Conservation (phyloP, 2,329 filamentous ascomycete species). For the Berkeleyomyces rouxiae region DNA sequence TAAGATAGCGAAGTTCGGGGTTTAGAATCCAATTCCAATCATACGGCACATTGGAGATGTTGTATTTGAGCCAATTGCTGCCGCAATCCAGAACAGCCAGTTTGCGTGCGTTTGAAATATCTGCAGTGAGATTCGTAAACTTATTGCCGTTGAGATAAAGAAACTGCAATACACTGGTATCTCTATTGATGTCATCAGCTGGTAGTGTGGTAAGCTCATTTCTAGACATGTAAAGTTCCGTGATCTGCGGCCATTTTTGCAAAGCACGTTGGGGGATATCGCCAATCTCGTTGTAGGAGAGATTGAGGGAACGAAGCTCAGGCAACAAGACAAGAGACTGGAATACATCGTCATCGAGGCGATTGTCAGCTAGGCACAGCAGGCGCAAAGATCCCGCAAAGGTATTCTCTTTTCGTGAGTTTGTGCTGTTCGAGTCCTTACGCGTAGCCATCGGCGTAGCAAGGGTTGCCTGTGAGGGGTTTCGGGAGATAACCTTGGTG, state of each 20-base stretch:
- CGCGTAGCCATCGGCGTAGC: conserved; percentile 36
- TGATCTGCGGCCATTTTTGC: conserved; percentile 74
- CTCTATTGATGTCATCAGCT: conserved; percentile 49
- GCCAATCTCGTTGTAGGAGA: conserved; percentile 80
- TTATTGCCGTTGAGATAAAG: conserved; percentile 96
- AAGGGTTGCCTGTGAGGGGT: conserved; percentile 30
- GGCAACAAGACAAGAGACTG: conserved; percentile 70
- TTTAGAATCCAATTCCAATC: conserved; percentile 99
- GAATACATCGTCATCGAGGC: conserved; percentile 86
- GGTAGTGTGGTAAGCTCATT: conserved; percentile 86
- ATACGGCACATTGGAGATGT: conserved; percentile 96
- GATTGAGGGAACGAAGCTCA: conserved; percentile 74
- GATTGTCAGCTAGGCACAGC: conserved; percentile 81
- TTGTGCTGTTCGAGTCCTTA: conserved; percentile 72
- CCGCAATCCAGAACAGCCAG: conserved; percentile 85
- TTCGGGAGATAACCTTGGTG: conserved; percentile 62
- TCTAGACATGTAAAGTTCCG: conserved; percentile 85
- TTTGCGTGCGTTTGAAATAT: conserved; percentile 86
- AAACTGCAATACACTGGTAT: conserved; percentile 56
- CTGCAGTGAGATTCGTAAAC: conserved; percentile 89
- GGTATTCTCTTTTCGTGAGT: conserved; percentile 62
- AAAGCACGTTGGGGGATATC: conserved; percentile 83
- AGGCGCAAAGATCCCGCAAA: conserved; percentile 77
- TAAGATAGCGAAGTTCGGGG: conserved; percentile 82
- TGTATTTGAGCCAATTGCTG: conserved; percentile 92